Percentiles rank a stretch among this genome's conserved stretches.
Evolutionary conservation across 805 yeast genomes (phyloP).

Genomic region (Grigorovia humatica): DNA sequence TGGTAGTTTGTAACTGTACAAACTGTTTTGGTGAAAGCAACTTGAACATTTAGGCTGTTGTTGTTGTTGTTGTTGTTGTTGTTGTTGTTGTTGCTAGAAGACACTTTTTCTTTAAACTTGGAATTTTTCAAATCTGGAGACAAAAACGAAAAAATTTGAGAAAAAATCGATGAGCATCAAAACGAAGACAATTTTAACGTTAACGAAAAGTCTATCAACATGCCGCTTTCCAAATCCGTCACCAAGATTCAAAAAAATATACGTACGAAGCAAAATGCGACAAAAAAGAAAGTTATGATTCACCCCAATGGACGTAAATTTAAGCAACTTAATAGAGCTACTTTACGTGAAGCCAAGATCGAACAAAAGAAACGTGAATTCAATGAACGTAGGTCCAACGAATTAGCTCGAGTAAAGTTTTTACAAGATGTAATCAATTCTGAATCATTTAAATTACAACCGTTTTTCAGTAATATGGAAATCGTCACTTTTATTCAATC

Average conservation of each 20-base stretch:
- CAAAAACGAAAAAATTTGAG: too few species aligned
- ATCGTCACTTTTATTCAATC: conserved; percentile 50
- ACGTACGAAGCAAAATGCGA: conserved; percentile 8
- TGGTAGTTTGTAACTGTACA: conserved; percentile 14
- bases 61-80: neutral
- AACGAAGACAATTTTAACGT: neutral
- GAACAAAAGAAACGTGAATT: conserved; percentile 47
- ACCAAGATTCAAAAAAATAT: conserved; percentile 24
- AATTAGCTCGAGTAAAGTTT: conserved; percentile 46
- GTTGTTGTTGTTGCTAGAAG: too few species aligned
- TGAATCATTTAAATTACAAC: conserved; percentile 30
- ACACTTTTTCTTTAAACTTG: too few species aligned
- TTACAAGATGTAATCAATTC: conserved; percentile 48
- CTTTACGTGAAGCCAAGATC: conserved; percentile 69
- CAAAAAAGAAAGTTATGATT: conserved; percentile 22
- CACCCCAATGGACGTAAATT: conserved; percentile 90
- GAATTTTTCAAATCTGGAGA: neutral
- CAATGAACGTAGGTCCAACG: conserved; percentile 49
- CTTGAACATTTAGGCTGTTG: conserved; percentile 9
- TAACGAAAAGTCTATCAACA: conserved; percentile 2
- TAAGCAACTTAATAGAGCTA: conserved; percentile 75
- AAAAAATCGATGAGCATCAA: neutral
- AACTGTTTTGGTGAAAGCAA: conserved; percentile 22
- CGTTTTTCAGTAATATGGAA: conserved; percentile 41
- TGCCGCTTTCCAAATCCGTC: conserved; percentile 29